Evolutionary conservation across 441 rosid genomes (phyloP).

Genomic region (Pelargonium fulgidum): DNA sequence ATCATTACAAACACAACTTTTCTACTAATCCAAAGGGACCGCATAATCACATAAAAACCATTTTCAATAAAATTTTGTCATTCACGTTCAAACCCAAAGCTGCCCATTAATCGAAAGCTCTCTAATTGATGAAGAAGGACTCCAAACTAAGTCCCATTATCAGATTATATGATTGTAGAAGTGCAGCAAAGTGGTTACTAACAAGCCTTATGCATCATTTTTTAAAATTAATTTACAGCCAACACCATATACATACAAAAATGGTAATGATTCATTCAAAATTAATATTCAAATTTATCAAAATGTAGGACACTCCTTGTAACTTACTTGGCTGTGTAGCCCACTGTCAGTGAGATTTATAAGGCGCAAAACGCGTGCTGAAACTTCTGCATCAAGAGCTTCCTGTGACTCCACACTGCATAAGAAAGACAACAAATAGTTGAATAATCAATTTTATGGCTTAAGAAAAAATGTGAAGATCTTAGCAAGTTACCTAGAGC

Average conservation of each 20-base stretch:
- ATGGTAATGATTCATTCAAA: conserved; percentile 7
- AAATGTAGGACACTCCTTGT: neutral
- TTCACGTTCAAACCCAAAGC: too few species aligned
- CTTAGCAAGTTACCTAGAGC: conserved; percentile 58
- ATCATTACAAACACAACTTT: too few species aligned
- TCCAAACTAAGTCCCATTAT: neutral
- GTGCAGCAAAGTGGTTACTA: neutral
- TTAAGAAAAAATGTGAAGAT: neutral
- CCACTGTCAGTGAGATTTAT: conserved; percentile 92
- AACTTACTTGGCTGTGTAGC: conserved; percentile 71
- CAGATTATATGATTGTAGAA: neutral
- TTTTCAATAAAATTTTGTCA: too few species aligned
- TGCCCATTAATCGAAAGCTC: too few species aligned
- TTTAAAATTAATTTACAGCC: neutral
- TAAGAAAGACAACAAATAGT: conserved; percentile 10
- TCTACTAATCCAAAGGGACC: too few species aligned
- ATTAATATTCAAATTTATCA: neutral
- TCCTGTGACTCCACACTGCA: conserved; percentile 95
- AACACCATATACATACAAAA: neutral
- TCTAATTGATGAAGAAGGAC: too few species aligned
- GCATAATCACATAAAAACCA: too few species aligned
- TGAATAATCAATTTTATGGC: neutral
- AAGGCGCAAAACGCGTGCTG: conserved; percentile 93
- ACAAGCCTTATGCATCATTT: neutral
- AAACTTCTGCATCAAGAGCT: conserved; percentile 96